These are phyloP conservation scores for Saxophila tyrrhenica DNA, from an alignment of 495 filamentous ascomycete genomes.

Conservation along the genomic window DNA sequence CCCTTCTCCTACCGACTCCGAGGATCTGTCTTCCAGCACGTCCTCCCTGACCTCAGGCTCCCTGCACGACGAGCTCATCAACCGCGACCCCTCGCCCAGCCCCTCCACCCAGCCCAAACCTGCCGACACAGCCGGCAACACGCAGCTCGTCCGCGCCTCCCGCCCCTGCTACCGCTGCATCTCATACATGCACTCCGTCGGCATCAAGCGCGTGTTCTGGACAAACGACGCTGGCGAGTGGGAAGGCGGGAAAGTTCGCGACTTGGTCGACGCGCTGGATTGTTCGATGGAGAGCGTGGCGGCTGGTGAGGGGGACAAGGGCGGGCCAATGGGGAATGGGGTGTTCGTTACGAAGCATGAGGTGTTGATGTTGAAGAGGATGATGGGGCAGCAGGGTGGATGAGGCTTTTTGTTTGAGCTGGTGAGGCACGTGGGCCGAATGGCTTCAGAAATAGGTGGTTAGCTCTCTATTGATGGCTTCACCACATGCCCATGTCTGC, in stretches of 20 bases:
- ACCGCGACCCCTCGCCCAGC: constrained; percentile 6
- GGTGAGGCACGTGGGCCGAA: too few species aligned
- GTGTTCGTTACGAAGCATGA: constrained; percentile 44
- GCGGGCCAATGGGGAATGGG: constrained; percentile 11
- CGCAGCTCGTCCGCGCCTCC: constrained; percentile 24
- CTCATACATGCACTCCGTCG: constrained; percentile 38
- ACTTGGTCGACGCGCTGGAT: constrained; percentile 37
- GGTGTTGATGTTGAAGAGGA: constrained; percentile 35
- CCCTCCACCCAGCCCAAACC: background rate
- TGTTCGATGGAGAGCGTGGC: constrained; percentile 15
- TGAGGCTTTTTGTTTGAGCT: too few species aligned
- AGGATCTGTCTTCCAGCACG: background rate
- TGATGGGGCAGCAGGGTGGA: constrained; percentile 22
- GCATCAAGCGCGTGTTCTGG: constrained; percentile 46
- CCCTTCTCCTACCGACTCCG: too few species aligned
- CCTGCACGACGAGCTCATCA: constrained; percentile 36
- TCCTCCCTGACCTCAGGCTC: constrained; percentile 23
- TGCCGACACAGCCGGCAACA: background rate
- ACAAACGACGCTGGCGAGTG: constrained; percentile 36
- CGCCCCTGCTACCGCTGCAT: constrained; percentile 43
- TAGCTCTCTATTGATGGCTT: background rate
- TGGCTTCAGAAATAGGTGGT: too few species aligned
- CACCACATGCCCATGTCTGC: constrained; percentile 5
- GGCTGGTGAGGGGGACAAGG: constrained; percentile 2
- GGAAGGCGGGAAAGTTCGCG: constrained; percentile 41